A percentile compares a stretch with the other conserved stretches of the same genome.
phyloP scores from a whole-genome alignment of 2,329 filamentous ascomycete species.

The Didymella exigua region DNA sequence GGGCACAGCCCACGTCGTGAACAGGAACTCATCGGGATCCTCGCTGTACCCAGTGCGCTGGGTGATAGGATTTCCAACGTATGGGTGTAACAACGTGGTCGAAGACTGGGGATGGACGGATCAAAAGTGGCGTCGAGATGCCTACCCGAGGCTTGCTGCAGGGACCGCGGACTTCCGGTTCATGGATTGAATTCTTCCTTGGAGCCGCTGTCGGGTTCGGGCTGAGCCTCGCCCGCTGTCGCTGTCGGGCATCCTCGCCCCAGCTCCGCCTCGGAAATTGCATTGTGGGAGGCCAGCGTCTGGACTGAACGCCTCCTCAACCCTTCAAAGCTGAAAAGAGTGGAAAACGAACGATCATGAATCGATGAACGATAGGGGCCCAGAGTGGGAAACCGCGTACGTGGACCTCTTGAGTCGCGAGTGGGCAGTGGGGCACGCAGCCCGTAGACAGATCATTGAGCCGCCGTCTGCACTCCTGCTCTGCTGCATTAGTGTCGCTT shows the following conservation, averaged over 20 bases:
- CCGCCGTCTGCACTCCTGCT: not conserved
- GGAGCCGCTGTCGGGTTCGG: not conserved
- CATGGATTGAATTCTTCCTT: not conserved
- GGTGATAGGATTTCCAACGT: conserved; percentile 4
- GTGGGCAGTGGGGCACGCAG: not conserved
- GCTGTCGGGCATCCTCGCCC: no score
- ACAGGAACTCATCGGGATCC: not conserved
- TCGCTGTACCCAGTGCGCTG: not conserved
- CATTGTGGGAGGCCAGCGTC: no score
- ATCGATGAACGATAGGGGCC: no score
- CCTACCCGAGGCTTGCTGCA: conserved; percentile 4
- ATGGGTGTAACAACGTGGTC: not conserved
- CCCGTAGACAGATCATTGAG: not conserved
- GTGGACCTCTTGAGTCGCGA: not conserved
- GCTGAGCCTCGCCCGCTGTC: no score
- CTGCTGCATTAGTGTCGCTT: not conserved
- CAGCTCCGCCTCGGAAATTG: no score
- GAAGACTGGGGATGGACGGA: not conserved
- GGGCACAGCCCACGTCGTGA: not conserved
- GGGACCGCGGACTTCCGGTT: not conserved
- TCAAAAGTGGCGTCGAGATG: conserved; percentile 10
- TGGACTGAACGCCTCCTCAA: no score
- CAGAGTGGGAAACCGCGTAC: not conserved
- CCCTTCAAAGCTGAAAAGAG: no score
- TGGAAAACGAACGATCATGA: no score